Evolutionary conservation across 805 yeast genomes (phyloP), one percentile per base, ranked within the genome.

Genomic region (Lachancea meyersii): DNA sequence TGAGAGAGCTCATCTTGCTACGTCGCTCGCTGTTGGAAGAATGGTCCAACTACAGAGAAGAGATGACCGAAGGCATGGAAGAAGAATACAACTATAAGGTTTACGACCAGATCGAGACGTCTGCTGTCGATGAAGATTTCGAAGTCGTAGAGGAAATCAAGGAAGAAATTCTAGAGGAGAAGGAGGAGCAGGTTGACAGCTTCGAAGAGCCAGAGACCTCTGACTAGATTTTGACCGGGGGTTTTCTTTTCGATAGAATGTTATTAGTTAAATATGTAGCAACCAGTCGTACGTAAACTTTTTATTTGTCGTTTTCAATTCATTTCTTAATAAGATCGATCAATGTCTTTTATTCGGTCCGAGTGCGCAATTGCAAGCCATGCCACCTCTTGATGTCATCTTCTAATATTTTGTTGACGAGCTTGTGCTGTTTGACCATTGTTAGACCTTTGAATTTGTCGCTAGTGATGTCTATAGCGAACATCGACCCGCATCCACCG

Each of bases 401-500:
- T 47, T 82, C 80, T 53, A 93, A 69, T 2, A 80, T 70, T 42
- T 78, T 76, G 63, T 93, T 91, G 13, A 93, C 97, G 51, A 91
- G 62, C 47, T 96, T 74, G 57, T 93, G 98, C 62, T 93, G 98
- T 58, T 88, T 89, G 50, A 93, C 73, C 80, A 86, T 86, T 1
- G 86, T 69, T 34, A 86, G 58, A 0, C 95, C 95, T 52, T 83
- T 78, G 65, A 93, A 93, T 55, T 77, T 68, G 1, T 70, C 71
- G 41, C 93, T 80, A 35, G 80, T 83, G 14, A 93, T 76, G 45
- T 72, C 68, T 39, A 93, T 91, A 37, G 95, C 87, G 66, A 87
- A 93, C 98, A 93, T 93, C 5, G 97, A 88, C 1, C 98, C 98
- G 65, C 98, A 93, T 1, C 98, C 98, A 16, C 91, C 97, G 21